phyloP scores from a whole-genome alignment of 768 basidiomycete species.

The Lentinula guzmanii region DNA sequence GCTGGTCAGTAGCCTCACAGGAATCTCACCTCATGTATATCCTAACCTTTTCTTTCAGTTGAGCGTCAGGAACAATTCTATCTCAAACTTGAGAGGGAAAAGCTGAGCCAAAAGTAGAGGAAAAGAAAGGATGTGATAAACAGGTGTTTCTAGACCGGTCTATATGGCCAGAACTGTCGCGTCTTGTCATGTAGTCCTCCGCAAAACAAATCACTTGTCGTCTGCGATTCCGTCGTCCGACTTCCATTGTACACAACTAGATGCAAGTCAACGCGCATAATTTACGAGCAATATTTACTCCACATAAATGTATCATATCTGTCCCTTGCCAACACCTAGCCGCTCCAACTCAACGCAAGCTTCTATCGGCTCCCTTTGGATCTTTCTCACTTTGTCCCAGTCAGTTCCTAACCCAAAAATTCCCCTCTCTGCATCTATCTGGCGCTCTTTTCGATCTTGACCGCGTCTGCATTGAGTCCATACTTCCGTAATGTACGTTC shows the following conservation, averaged over 20 bases:
- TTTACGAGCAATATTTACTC: background rate
- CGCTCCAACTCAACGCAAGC: conserved; percentile 75
- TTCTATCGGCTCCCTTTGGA: conserved; percentile 63
- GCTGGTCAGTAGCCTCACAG: conserved; percentile 43
- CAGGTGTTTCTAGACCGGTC: conserved; percentile 1
- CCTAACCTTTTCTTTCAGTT: conserved; percentile 36
- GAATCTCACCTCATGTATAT: background rate
- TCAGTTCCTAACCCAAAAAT: conserved; percentile 91
- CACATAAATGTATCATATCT: background rate
- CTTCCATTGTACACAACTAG: background rate
- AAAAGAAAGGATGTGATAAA: background rate
- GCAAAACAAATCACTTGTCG: background rate
- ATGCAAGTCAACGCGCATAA: background rate
- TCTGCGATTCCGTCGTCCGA: background rate
- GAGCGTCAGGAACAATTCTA: conserved; percentile 83
- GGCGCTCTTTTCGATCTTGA: conserved; percentile 58
- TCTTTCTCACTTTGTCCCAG: conserved; percentile 78
- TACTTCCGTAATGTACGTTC: conserved; percentile 63
- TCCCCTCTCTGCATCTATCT: conserved; percentile 73
- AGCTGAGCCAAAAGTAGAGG: conserved; percentile 21
- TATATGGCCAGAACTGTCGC: conserved; percentile 1
- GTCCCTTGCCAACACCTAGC: conserved; percentile 19
- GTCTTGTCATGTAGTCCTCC: background rate
- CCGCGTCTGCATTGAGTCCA: conserved; percentile 69
- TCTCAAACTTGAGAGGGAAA: conserved; percentile 72